These are phyloP conservation scores for Naganishia liquefaciens DNA, from an alignment of 1,284 basidiomycete genomes.

Conservation along the genomic window DNA sequence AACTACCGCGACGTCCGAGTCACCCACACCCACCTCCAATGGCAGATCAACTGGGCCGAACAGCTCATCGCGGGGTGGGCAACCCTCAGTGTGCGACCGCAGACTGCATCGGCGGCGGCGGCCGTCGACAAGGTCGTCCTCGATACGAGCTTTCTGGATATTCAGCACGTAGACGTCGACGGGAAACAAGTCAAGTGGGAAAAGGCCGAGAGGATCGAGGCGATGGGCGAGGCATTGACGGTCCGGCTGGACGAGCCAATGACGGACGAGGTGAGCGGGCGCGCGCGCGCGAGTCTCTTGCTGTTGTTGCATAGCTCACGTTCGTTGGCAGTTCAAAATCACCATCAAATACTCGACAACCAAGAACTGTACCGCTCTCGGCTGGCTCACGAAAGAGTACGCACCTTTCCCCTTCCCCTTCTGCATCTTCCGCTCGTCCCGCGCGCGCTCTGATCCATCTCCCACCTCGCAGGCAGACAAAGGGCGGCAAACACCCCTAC, in stretches of 20 bases:
- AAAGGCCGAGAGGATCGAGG: constrained; percentile 55
- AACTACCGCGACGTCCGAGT: constrained; percentile 73
- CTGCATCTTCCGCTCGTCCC: not conserved
- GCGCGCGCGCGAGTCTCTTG: not conserved
- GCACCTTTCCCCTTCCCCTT: constrained; percentile 38
- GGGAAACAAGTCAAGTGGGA: constrained; percentile 60
- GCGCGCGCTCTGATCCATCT: not conserved
- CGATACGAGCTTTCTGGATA: constrained; percentile 74
- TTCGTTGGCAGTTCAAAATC: constrained; percentile 52
- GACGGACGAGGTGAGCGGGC: constrained; percentile 1
- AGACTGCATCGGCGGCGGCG: no score
- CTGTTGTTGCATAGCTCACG: not conserved
- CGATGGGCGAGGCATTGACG: constrained; percentile 52
- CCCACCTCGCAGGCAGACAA: constrained; percentile 70
- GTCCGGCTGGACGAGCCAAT: constrained; percentile 48
- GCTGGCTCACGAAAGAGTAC: constrained; percentile 85
- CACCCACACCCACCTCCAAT: constrained; percentile 72
- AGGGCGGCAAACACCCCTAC: constrained; percentile 81
- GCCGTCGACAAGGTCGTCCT: constrained; percentile 71
- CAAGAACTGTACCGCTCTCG: constrained; percentile 76
- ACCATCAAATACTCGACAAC: constrained; percentile 74
- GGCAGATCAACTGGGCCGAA: constrained; percentile 75
- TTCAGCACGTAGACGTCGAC: constrained; percentile 62
- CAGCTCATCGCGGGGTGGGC: constrained; percentile 72
- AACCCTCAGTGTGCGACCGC: no score